These are phyloP conservation scores for Trichoderma sp. DNA, from an alignment of 2,329 filamentous ascomycete species.

Conservation along the genomic window DNA sequence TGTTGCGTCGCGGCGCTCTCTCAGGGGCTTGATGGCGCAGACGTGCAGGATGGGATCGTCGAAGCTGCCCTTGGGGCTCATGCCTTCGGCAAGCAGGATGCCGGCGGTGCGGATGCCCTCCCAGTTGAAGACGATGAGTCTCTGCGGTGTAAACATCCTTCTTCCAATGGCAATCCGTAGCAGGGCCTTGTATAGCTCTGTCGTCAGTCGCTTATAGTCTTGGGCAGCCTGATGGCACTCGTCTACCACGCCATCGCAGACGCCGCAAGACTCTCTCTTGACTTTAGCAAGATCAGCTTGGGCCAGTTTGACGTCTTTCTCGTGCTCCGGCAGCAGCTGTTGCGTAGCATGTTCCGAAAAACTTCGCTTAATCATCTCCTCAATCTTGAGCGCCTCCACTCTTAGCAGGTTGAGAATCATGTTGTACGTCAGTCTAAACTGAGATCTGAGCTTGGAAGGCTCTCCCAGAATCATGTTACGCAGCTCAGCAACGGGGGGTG, in stretches of 20 bases:
- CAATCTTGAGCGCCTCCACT: constrained; percentile 95
- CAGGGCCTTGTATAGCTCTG: constrained; percentile 76
- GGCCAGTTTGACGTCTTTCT: constrained; percentile 89
- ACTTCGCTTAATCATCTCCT: constrained; percentile 99
- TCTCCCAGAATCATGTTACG: constrained; percentile 95
- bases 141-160: constrained; percentile 74
- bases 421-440: constrained; percentile 97
- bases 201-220: constrained; percentile 77
- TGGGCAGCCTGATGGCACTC: constrained; percentile 81
- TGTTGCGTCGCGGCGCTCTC: constrained; percentile 73
- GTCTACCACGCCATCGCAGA: constrained; percentile 81
- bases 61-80: constrained; percentile 60
- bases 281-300: constrained; percentile 91
- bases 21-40: constrained; percentile 72
- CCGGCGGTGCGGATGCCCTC: constrained; percentile 83
- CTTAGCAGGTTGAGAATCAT: constrained; percentile 97
- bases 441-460: constrained; percentile 90
- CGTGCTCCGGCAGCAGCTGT: constrained; percentile 89
- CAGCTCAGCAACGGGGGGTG: constrained; percentile 80
- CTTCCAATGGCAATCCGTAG: constrained; percentile 81
- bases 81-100: constrained; percentile 76
- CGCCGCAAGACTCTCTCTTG: constrained; percentile 79
- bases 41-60: constrained; percentile 73
- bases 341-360: constrained; percentile 99
- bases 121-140: constrained; percentile 82